Conservation (phyloP, 768 basidiomycete species). For the Ramaria sp. region DNA sequence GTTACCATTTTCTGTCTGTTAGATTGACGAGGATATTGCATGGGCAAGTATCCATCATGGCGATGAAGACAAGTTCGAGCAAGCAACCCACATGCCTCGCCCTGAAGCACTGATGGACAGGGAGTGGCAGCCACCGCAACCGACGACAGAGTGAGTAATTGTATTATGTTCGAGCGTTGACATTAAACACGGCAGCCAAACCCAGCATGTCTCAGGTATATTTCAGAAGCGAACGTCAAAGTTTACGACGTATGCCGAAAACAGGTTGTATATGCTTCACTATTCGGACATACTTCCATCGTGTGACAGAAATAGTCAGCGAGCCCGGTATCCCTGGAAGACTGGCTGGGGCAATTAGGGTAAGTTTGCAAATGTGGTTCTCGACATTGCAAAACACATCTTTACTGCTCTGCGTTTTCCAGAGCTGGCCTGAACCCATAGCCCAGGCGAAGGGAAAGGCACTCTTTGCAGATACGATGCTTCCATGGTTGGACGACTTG, state of each 20-base stretch:
- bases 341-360: constrained; percentile 47
- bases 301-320: constrained; percentile 37
- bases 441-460: constrained; percentile 18
- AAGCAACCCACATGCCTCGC: constrained; percentile 10
- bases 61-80: constrained; percentile 35
- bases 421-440: constrained; percentile 10
- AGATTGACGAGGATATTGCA: constrained; percentile 8
- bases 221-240: constrained; percentile 56
- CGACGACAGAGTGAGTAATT: constrained; percentile 3
- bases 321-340: constrained; percentile 53
- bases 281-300: constrained; percentile 53
- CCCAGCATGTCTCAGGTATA: constrained; percentile 8
- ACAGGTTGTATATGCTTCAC: constrained; percentile 61
- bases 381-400: neutral
- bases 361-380: neutral
- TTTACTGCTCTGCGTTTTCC: neutral
- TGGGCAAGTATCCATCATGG: constrained; percentile 23
- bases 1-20: neutral
- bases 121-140: constrained; percentile 7
- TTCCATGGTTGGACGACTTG: constrained; percentile 26
- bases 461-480: constrained; percentile 23
- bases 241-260: constrained; percentile 48
- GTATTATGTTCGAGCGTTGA: neutral
- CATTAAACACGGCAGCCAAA: neutral
- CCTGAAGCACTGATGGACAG: neutral